phyloP scores from a whole-genome alignment of 2,329 filamentous ascomycete genomes.

The Gaeumannomyces sp. region DNA sequence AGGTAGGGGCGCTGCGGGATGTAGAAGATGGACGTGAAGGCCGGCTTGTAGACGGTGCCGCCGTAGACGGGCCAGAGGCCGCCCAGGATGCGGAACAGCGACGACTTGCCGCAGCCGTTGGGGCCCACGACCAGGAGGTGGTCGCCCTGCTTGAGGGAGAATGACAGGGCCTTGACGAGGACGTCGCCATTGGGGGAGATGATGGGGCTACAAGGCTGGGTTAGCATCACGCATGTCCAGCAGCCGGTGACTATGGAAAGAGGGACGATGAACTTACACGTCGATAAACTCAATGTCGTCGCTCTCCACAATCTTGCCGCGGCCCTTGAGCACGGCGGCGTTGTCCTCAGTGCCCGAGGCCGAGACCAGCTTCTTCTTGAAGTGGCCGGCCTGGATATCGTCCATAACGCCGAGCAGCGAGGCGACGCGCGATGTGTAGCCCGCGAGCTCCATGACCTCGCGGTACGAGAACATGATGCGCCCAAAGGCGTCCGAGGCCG shows the following conservation, averaged over 20 bases:
- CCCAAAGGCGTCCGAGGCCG: slow-evolving; percentile 91
- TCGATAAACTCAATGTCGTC: slow-evolving; percentile 77
- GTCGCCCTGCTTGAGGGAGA: slow-evolving; percentile 77
- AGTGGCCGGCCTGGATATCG: slow-evolving; percentile 82
- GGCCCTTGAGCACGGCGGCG: slow-evolving; percentile 71
- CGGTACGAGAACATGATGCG: slow-evolving; percentile 98
- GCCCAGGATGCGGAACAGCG: slow-evolving; percentile 90
- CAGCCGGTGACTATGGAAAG: slow-evolving; percentile 3
- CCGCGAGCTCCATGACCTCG: slow-evolving; percentile 91
- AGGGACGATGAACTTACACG: slow-evolving; percentile 49
- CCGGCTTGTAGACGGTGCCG: slow-evolving; percentile 84
- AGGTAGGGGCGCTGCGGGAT: slow-evolving; percentile 95
- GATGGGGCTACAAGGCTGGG: slow-evolving; percentile 56
- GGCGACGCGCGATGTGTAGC: slow-evolving; percentile 88
- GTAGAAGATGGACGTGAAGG: slow-evolving; percentile 93
- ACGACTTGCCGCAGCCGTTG: slow-evolving; percentile 96
- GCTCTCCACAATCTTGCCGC: slow-evolving; percentile 77
- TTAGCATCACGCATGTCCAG: slow-evolving; percentile 16
- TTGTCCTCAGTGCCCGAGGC: slow-evolving; percentile 78
- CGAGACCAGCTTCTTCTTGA: slow-evolving; percentile 94
- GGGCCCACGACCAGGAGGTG: slow-evolving; percentile 93
- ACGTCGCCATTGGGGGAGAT: slow-evolving; percentile 96
- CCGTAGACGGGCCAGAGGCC: slow-evolving; percentile 98
- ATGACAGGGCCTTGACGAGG: slow-evolving; percentile 77
- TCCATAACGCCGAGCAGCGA: slow-evolving; percentile 89